Evolutionary conservation across 495 filamentous ascomycete genomes (phyloP), one percentile per base, ranked within the genome.

Genomic region (Endocarpon pusillum): DNA sequence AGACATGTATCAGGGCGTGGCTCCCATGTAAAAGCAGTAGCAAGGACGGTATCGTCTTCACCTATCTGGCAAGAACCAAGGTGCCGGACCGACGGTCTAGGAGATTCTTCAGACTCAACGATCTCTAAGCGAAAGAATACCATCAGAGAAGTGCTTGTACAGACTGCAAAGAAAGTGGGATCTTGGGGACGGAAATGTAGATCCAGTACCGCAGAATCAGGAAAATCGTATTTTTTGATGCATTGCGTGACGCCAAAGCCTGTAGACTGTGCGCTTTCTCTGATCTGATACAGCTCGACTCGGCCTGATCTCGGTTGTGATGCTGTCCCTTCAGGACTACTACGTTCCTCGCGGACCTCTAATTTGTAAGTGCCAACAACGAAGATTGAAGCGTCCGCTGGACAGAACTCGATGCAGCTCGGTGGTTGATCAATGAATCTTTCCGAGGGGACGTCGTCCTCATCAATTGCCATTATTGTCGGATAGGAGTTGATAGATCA

Each of bases 391-490:
- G 71, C 69, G 23, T 70, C 44, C 3, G 52, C 46, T 0, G 78
- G 78, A 35, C 72, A 78, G 50, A 92, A 87, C 40, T 85, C 78
- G 10, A 94, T 59, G 50, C 84, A 94, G 48, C 81, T 83, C 1
- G 86, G 86, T 8, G 81, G 85, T 19, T 66, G 54, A 34, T 71
- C 59, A 11, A 69, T 43, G 38, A 53, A 57, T n/a, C n/a, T n/a
- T n/a, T n/a, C n/a, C n/a, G n/a, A n/a, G n/a, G n/a, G n/a, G n/a
- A n/a, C n/a, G n/a, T n/a, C n/a, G n/a, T n/a, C n/a, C n/a, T n/a
- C n/a, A n/a, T n/a, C n/a, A n/a, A n/a, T n/a, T n/a, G n/a, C n/a
- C n/a, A n/a, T n/a, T n/a, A n/a, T n/a, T n/a, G n/a, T n/a, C n/a
- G n/a, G n/a, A n/a, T n/a, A n/a, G n/a, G n/a, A n/a, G n/a, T n/a